Conservation (phyloP, 306 rosid species). For the Aeschynomene evenia region DNA sequence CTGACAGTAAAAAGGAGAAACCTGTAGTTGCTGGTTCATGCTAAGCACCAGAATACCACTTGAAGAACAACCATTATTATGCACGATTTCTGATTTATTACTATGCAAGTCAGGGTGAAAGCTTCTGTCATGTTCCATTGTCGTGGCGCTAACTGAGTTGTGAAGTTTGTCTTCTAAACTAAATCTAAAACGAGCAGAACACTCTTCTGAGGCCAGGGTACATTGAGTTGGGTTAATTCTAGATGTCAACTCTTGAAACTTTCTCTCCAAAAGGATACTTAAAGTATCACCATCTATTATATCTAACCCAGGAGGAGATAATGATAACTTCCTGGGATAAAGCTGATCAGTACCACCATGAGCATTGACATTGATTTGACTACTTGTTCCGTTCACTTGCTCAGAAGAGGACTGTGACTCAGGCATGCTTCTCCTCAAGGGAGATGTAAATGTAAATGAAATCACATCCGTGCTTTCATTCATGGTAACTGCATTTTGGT, state of each 20-base stretch:
- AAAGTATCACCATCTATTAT: constrained; percentile 60
- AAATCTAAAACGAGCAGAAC: constrained; percentile 46
- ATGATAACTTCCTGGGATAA: constrained; percentile 37
- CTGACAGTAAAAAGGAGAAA: constrained; percentile 25
- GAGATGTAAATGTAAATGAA: constrained; percentile 88
- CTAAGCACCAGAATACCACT: constrained; percentile 34
- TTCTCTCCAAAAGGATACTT: constrained; percentile 80
- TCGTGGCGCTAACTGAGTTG: constrained; percentile 25
- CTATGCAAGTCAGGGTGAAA: constrained; percentile 28
- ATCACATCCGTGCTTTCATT: constrained; percentile 65
- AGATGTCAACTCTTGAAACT: constrained; percentile 71
- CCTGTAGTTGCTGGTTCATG: constrained; percentile 55
- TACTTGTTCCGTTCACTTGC: constrained; percentile 35
- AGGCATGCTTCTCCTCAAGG: constrained; percentile 54
- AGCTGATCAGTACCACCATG: constrained; percentile 37
- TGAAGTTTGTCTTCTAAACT: constrained; percentile 41
- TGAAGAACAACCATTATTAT: constrained; percentile 29
- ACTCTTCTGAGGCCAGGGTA: constrained; percentile 42
- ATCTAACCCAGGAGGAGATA: constrained; percentile 48
- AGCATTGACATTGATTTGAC: constrained; percentile 41
- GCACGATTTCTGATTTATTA: constrained; percentile 32
- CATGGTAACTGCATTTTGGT: constrained; percentile 43
- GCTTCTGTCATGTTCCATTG: constrained; percentile 33
- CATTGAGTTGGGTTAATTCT: constrained; percentile 53
- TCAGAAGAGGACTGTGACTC: constrained; percentile 43